Base-by-base conservation (phyloP, 2,329 filamentous ascomycete genomes). In the Ophiocordyceps camponoti-rufipedis region DNA sequence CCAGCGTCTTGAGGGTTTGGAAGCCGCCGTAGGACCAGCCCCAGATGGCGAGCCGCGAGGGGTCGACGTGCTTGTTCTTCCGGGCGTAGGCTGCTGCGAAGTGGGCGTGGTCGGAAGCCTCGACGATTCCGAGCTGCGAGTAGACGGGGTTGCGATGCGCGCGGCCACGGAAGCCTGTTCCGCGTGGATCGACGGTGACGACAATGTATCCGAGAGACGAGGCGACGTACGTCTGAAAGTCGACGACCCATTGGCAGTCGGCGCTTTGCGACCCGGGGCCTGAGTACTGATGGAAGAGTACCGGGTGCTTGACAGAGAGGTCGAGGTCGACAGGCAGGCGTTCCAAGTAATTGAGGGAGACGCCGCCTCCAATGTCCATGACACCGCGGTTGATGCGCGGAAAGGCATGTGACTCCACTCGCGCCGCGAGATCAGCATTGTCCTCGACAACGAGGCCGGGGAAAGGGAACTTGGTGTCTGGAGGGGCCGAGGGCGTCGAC, bases 1-100 rank as follows among this genome's bases (percentile, higher is more conserved):
- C 91, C 12, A 98, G 78, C 1, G 86, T 91, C 68, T 98, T 98
- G 55, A 98, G 73, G 6, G 91, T 85, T 69, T 85, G 84, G 69
- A 94, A 98, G 11, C 91, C 91, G 47, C 91, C 91, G 57, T 91
- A 98, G 50, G 85, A 94, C 91, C 91, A 98, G 43, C 91, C 91
- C 91, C 91, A 98, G 57, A 98, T 94, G 18, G 87, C 88, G 53
- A 98, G 76, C 46, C 84, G 78, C 7, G 77, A 71, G 28, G 74
- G 69, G 59, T 98, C 93, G 13, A 95, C 80, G 60, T 98, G 33
- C 12, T 18, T 18, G 35, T 16, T 16, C 4, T 38, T 33, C 7
- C 32, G 33, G 33, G 58, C 86, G 89, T 39, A 39, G n/a, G n/a
- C 9, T 35, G 69, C 67, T 0, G 82, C 81, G 80, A 86, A 96